These are phyloP conservation scores for Boletus huronensis DNA, from an alignment of 768 basidiomycete genomes.

Conservation along the genomic window DNA sequence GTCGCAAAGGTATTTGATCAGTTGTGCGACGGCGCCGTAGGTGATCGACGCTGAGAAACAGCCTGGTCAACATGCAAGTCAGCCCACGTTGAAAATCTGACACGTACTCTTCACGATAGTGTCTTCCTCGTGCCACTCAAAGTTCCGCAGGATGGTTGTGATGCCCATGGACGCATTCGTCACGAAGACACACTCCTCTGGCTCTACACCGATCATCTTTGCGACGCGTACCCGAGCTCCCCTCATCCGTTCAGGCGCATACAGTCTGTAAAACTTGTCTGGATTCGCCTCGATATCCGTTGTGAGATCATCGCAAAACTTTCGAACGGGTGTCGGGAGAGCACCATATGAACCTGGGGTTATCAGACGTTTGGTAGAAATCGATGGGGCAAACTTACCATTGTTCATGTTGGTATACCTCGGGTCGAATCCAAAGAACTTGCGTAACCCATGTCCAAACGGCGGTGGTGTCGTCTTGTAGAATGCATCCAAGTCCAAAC, in stretches of 20 bases:
- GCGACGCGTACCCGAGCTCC: constrained; percentile 43
- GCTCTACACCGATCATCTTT: constrained; percentile 39
- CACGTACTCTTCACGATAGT: neutral
- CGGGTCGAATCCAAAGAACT: constrained; percentile 1
- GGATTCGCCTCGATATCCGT: constrained; percentile 42
- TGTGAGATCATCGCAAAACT: neutral
- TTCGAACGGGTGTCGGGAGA: constrained; percentile 33
- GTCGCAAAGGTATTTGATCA: constrained; percentile 49
- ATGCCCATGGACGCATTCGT: constrained; percentile 25
- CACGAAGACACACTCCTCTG: constrained; percentile 48
- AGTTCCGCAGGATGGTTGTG: constrained; percentile 59
- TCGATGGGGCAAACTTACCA: neutral
- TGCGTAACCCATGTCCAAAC: constrained; percentile 52
- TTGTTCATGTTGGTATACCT: neutral
- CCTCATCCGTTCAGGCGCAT: constrained; percentile 14
- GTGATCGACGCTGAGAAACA: constrained; percentile 43
- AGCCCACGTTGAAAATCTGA: neutral
- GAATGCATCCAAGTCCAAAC: neutral
- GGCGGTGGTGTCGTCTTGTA: constrained; percentile 25
- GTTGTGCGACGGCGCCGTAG: constrained; percentile 49
- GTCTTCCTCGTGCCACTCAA: constrained; percentile 65
- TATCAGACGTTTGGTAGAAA: neutral
- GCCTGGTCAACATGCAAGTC: neutral
- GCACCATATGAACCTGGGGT: constrained; percentile 42
- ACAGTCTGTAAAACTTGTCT: constrained; percentile 45